Percentiles rank a stretch among this genome's conserved stretches.
Evolutionary conservation across 2,329 filamentous ascomycete species (phyloP).

Genomic region (Penicillium digitatum): DNA sequence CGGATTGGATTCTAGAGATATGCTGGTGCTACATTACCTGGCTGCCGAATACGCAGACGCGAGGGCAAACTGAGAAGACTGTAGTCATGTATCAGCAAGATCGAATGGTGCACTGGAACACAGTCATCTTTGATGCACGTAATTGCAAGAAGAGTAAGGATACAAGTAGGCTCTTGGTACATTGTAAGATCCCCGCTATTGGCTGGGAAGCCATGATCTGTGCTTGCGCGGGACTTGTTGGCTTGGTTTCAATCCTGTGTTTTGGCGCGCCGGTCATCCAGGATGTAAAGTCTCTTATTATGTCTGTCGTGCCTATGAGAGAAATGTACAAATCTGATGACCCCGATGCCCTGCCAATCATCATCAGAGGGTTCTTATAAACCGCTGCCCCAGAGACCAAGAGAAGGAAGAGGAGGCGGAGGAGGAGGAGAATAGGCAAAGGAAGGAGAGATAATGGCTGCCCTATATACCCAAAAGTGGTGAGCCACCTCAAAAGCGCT

Average conservation of each 20-base stretch:
- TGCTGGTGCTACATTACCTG: constrained; percentile 45
- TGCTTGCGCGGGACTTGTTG: too few relatives aligned
- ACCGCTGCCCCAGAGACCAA: too few relatives aligned
- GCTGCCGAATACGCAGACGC: not conserved
- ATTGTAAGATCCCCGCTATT: not conserved
- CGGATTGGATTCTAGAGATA: not conserved
- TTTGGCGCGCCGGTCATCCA: not conserved
- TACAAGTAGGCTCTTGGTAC: not conserved
- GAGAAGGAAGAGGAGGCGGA: too few relatives aligned
- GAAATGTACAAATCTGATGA: not conserved
- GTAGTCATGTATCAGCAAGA: not conserved
- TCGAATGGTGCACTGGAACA: not conserved
- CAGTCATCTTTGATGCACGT: not conserved
- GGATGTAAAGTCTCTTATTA: not conserved
- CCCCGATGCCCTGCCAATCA: not conserved
- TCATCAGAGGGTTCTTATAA: not conserved
- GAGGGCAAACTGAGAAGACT: not conserved
- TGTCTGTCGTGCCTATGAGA: not conserved
- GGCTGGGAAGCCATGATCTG: too few relatives aligned
- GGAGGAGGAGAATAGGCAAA: too few relatives aligned
- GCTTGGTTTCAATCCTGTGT: not conserved
- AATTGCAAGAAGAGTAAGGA: not conserved
- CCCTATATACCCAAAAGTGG: too few relatives aligned
- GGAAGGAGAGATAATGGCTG: too few relatives aligned
- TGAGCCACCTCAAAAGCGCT: not conserved